Evolutionary conservation across 2,329 filamentous ascomycete species (phyloP).

Genomic region (Diaporthe vaccinii): DNA sequence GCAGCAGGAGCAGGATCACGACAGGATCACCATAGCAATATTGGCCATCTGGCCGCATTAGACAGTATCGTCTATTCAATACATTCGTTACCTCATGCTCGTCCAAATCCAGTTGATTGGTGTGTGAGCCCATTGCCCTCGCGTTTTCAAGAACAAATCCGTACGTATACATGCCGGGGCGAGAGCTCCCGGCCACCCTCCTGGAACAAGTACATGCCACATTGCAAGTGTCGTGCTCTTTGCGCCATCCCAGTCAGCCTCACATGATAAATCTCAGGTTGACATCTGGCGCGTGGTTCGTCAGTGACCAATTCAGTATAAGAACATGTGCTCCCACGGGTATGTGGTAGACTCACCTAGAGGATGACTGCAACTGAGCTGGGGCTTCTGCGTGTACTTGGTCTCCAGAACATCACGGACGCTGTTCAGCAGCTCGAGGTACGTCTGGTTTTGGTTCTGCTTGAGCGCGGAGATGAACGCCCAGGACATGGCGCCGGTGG

Average conservation of each 20-base stretch:
- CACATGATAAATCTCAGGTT: conserved; percentile 40
- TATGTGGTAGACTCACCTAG: conserved; percentile 74
- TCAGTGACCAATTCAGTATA: background rate
- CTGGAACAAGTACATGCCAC: background rate
- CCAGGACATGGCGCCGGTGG: conserved; percentile 98
- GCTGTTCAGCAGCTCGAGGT: conserved; percentile 94
- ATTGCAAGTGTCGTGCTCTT: background rate
- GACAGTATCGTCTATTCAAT: conserved; percentile 29
- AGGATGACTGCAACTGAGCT: conserved; percentile 95
- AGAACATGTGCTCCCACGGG: background rate
- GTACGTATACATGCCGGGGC: conserved; percentile 5
- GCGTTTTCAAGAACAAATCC: background rate
- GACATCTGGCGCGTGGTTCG: conserved; percentile 26
- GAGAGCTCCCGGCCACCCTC: background rate
- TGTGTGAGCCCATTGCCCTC: background rate
- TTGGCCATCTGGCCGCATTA: background rate
- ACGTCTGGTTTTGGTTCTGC: conserved; percentile 95
- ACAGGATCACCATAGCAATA: background rate
- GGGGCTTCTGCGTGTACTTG: conserved; percentile 95
- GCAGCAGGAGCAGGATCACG: background rate
- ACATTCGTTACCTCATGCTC: conserved; percentile 33
- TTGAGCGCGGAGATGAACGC: conserved; percentile 93
- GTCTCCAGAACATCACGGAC: conserved; percentile 89
- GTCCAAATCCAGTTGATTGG: background rate
- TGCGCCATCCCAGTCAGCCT: background rate